These are phyloP conservation scores for Dendrostoma leiphaemia DNA, from an alignment of 2,329 filamentous ascomycete genomes.

Conservation along the genomic window DNA sequence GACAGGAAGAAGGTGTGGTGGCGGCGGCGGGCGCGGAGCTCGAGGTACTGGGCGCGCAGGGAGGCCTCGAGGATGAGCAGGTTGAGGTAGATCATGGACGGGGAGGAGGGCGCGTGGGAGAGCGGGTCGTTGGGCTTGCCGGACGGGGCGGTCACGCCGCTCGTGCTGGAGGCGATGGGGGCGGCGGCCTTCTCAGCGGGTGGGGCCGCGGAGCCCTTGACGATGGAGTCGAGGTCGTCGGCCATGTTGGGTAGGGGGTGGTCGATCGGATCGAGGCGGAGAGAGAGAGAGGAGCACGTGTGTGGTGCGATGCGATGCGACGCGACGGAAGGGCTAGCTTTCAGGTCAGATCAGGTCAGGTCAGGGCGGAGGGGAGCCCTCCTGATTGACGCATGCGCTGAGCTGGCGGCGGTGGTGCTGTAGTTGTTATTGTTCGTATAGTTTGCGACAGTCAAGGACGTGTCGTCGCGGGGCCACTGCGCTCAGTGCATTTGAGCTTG, in stretches of 20 bases:
- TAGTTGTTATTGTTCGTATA: no score
- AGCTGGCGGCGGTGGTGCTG: background rate
- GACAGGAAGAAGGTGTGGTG: conserved; percentile 92
- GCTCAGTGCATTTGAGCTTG: background rate
- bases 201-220: conserved; percentile 77
- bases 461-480: background rate
- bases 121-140: conserved; percentile 65
- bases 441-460: background rate
- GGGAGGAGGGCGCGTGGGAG: conserved; percentile 80
- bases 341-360: background rate
- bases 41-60: conserved; percentile 87
- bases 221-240: conserved; percentile 77
- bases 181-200: conserved; percentile 54
- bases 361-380: background rate
- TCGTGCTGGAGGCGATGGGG: conserved; percentile 37
- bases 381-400: background rate
- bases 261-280: background rate
- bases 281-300: background rate
- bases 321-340: background rate
- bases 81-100: conserved; percentile 96
- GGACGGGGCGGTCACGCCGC: conserved; percentile 42
- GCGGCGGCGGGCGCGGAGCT: conserved; percentile 79
- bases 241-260: conserved; percentile 45
- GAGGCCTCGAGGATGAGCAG: conserved; percentile 95
- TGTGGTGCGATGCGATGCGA: background rate